Evolutionary conservation across 2,329 filamentous ascomycete genomes (phyloP).

Genomic region (Pezicula rhizophila): DNA sequence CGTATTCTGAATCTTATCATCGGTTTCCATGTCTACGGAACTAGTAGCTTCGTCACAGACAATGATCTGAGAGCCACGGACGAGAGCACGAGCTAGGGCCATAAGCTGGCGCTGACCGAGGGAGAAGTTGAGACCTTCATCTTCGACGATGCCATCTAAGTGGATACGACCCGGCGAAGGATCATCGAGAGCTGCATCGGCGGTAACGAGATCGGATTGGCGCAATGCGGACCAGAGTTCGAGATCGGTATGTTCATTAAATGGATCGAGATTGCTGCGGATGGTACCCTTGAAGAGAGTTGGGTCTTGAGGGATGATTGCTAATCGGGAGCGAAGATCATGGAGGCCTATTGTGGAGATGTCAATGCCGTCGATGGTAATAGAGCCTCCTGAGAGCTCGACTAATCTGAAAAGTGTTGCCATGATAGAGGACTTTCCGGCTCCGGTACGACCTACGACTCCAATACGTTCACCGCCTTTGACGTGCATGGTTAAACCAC

Average conservation of each 20-base stretch:
- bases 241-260: slow-evolving; percentile 70
- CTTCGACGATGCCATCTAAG: slow-evolving; percentile 80
- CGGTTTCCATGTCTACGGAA: slow-evolving; percentile 91
- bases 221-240: slow-evolving; percentile 73
- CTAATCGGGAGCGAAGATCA: slow-evolving; percentile 68
- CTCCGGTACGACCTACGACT: slow-evolving; percentile 75
- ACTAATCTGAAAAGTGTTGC: slow-evolving; percentile 73
- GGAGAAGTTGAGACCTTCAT: slow-evolving; percentile 94
- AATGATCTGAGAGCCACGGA: slow-evolving; percentile 83
- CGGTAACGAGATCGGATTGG: slow-evolving; percentile 65
- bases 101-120: slow-evolving; percentile 93
- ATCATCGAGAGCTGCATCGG: slow-evolving; percentile 31
- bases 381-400: slow-evolving; percentile 56
- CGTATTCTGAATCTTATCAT: slow-evolving; percentile 87
- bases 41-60: slow-evolving; percentile 96
- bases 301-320: slow-evolving; percentile 81
- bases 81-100: slow-evolving; percentile 85
- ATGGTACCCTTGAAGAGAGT: slow-evolving; percentile 79
- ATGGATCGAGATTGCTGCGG: slow-evolving; percentile 74
- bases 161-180: slow-evolving; percentile 57
- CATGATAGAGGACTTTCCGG: slow-evolving; percentile 81
- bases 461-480: slow-evolving; percentile 72
- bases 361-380: slow-evolving; percentile 60
- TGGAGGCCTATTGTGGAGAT: slow-evolving; percentile 70
- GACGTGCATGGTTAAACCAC: slow-evolving; percentile 66